Percentiles rank a stretch among this genome's conserved stretches.
Conservation (phyloP, 306 rosid genomes). For the Citrullus amarus region DNA sequence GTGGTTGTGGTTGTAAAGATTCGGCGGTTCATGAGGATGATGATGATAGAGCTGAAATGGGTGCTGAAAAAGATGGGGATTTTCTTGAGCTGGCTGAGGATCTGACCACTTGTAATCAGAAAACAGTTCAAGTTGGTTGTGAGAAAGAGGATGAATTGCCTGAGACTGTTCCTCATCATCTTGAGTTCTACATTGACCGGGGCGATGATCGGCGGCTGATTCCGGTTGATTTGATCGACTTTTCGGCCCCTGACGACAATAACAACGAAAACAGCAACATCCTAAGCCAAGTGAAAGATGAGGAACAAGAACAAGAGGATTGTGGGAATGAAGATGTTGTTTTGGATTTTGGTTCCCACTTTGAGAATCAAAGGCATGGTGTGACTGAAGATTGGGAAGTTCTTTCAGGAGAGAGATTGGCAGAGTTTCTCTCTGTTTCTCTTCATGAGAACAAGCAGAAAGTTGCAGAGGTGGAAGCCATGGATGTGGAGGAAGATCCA, state of each 20-base stretch:
- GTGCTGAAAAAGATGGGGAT: slow-evolving; percentile 17
- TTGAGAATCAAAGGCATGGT: slow-evolving; percentile 32
- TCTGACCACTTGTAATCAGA: background rate
- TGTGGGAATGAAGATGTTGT: slow-evolving; percentile 44
- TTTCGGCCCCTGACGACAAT: background rate
- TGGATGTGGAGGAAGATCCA: slow-evolving; percentile 12
- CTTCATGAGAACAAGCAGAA: background rate
- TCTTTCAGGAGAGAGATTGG: slow-evolving; percentile 24
- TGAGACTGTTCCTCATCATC: slow-evolving; percentile 39
- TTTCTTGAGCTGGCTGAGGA: slow-evolving; percentile 1
- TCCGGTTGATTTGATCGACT: slow-evolving; percentile 65
- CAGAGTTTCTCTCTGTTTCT: background rate
- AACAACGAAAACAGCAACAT: background rate
- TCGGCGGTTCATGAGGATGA: slow-evolving; percentile 23
- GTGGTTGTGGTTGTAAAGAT: slow-evolving; percentile 35
- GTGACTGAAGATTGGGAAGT: slow-evolving; percentile 57
- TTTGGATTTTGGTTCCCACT: slow-evolving; percentile 52
- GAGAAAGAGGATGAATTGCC: slow-evolving; percentile 12
- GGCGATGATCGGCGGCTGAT: slow-evolving; percentile 57
- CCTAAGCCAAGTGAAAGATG: slow-evolving; percentile 17
- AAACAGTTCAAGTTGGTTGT: slow-evolving; percentile 12
- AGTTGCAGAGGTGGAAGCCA: slow-evolving; percentile 19
- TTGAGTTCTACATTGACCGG: slow-evolving; percentile 71
- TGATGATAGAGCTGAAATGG: slow-evolving; percentile 25
- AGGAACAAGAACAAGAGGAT: slow-evolving; percentile 33